Percentiles rank a stretch among this genome's conserved stretches.
Evolutionary conservation across 805 yeast species (phyloP).

Genomic region (Candida stauntonica): DNA sequence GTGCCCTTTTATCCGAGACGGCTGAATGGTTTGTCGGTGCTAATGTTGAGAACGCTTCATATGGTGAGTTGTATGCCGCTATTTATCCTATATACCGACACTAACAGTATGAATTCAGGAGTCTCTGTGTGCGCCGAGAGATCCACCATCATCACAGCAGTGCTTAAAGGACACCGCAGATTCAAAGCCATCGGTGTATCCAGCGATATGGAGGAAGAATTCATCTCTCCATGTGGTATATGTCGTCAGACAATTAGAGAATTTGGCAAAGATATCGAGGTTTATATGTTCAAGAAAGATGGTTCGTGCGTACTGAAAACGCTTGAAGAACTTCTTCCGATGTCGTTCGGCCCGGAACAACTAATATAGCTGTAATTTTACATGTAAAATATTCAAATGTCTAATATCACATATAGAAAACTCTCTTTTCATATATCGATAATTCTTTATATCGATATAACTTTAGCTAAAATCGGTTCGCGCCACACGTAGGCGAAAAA

Average conservation of each 20-base stretch:
- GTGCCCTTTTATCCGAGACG: conserved; percentile 52
- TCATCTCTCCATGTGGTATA: conserved; percentile 88
- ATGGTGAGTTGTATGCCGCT: conserved; percentile 40
- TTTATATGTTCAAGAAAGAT: conserved; percentile 63
- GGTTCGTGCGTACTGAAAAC: conserved; percentile 46
- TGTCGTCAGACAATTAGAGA: conserved; percentile 90
- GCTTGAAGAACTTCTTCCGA: conserved; percentile 66
- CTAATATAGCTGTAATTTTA: not conserved
- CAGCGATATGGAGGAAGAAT: conserved; percentile 46
- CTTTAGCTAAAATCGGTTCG: no score
- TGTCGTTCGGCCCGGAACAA: conserved; percentile 79
- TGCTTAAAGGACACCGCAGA: conserved; percentile 37
- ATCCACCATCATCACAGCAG: conserved; percentile 55
- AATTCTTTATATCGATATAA: no score
- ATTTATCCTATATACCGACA: not conserved
- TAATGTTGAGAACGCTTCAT: conserved; percentile 90
- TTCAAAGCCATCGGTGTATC: conserved; percentile 65
- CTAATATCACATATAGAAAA: no score
- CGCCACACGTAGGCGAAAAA: no score
- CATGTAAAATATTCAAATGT: not conserved
- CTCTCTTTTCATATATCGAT: no score
- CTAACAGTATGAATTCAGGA: conserved; percentile 20
- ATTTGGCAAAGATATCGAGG: conserved; percentile 54
- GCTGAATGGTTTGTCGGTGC: conserved; percentile 64
- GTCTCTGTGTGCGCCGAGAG: conserved; percentile 77